Percentiles rank a stretch among this genome's conserved stretches.
Conservation (phyloP, 192 early-diverging fungal genomes). For the Backusella luteola region DNA sequence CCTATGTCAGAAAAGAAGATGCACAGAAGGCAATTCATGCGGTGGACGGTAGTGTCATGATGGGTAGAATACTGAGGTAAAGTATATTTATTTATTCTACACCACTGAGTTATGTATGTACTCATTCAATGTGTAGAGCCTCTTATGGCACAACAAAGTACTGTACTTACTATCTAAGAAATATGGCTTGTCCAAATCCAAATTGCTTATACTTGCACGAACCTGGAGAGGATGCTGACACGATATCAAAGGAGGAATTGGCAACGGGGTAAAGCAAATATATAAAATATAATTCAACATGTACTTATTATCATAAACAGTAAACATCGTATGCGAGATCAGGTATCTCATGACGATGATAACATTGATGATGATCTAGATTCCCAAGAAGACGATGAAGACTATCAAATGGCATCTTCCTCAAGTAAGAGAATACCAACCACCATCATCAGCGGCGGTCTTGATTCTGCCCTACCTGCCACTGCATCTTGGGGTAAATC, state of each 20-base stretch:
- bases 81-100: background rate
- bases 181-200: constrained; percentile 89
- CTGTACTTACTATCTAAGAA: constrained; percentile 93
- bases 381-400: background rate
- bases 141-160: constrained; percentile 99
- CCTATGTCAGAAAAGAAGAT: constrained; percentile 88
- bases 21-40: constrained; percentile 88
- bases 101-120: background rate
- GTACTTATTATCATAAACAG: constrained; percentile 4
- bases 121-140: constrained; percentile 49
- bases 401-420: background rate
- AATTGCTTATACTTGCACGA: constrained; percentile 97
- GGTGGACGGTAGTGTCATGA: constrained; percentile 88
- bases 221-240: constrained; percentile 90
- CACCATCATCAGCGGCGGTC: background rate
- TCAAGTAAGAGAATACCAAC: background rate
- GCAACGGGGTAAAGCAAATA: constrained; percentile 54
- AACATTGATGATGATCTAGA: background rate
- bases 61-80: constrained; percentile 82
- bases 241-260: constrained; percentile 88
- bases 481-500: constrained; percentile 61
- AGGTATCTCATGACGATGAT: constrained; percentile 30
- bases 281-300: background rate
- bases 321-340: constrained; percentile 49
- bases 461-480: constrained; percentile 49